Conservation (phyloP, 2,329 filamentous ascomycete genomes). For the Chrysoporthe cubensis region DNA sequence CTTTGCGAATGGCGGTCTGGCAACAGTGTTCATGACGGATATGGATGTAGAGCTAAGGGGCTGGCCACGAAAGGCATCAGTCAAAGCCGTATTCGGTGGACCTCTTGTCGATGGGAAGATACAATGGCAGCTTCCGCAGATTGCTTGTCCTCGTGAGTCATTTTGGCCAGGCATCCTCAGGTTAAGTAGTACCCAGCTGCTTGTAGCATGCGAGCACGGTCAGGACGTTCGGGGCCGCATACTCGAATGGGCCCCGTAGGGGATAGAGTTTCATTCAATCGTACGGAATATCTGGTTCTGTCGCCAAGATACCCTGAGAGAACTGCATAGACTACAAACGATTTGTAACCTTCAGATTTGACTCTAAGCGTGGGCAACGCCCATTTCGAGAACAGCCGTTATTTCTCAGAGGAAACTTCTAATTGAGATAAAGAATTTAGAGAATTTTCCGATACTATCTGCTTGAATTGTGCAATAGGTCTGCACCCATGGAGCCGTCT, state of each 20-base stretch:
- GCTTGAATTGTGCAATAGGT: too few species aligned
- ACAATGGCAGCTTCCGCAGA: constrained; percentile 22
- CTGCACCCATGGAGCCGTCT: too few species aligned
- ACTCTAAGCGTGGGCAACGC: background rate
- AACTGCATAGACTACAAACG: background rate
- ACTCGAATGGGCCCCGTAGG: constrained; percentile 5
- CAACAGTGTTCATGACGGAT: constrained; percentile 52
- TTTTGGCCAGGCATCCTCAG: constrained; percentile 27
- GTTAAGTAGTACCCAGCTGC: constrained; percentile 18
- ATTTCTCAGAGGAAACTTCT: too few species aligned
- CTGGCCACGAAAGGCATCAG: constrained; percentile 46
- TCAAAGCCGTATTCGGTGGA: constrained; percentile 44
- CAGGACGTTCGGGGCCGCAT: constrained; percentile 18
- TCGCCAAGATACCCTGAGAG: background rate
- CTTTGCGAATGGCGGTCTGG: constrained; percentile 44
- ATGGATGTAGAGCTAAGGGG: constrained; percentile 41
- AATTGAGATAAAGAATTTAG: too few species aligned
- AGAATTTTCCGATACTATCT: too few species aligned
- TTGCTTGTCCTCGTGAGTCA: constrained; percentile 11
- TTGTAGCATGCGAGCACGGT: constrained; percentile 24
- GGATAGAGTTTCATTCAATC: too few species aligned
- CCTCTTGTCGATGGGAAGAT: constrained; percentile 23
- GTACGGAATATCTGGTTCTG: background rate
- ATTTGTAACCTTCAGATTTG: background rate
- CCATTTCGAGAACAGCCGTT: background rate